Evolutionary conservation across 768 basidiomycete genomes (phyloP).

Genomic region (Rhizopogon rudus): DNA sequence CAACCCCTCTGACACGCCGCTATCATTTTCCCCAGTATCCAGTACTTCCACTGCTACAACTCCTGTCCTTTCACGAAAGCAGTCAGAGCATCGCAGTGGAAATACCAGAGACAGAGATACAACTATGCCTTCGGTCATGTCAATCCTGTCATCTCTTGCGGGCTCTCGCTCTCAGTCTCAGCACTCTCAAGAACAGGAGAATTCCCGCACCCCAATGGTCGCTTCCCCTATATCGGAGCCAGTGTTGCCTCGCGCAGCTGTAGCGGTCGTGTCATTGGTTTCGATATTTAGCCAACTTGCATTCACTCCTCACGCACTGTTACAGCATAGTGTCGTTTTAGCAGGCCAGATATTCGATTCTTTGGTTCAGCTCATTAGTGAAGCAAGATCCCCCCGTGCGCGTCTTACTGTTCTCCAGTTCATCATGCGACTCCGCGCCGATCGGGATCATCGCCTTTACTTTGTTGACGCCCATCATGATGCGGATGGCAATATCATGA

Average conservation of each 20-base stretch:
- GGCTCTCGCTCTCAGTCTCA: conserved; percentile 58
- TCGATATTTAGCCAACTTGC: conserved; percentile 64
- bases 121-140: conserved; percentile 56
- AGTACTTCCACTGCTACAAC: conserved; percentile 34
- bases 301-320: conserved; percentile 59
- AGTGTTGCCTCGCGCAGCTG: conserved; percentile 43
- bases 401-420: conserved; percentile 78
- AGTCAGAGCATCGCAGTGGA: conserved; percentile 45
- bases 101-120: conserved; percentile 45
- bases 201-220: conserved; percentile 20
- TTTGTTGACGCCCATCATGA: conserved; percentile 53
- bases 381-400: conserved; percentile 50
- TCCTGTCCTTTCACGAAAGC: conserved; percentile 53
- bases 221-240: conserved; percentile 21
- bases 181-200: conserved; percentile 36
- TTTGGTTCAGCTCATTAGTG: conserved; percentile 42
- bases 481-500: conserved; percentile 48
- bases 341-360: conserved; percentile 49
- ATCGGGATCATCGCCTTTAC: conserved; percentile 84
- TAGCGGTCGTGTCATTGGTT: conserved; percentile 60
- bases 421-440: conserved; percentile 82
- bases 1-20: conserved; percentile 33
- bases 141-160: conserved; percentile 58
- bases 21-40: conserved; percentile 23
- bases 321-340: conserved; percentile 41